Base-by-base conservation (phyloP, 805 yeast species). In the Debaryomyces prosopidis region DNA sequence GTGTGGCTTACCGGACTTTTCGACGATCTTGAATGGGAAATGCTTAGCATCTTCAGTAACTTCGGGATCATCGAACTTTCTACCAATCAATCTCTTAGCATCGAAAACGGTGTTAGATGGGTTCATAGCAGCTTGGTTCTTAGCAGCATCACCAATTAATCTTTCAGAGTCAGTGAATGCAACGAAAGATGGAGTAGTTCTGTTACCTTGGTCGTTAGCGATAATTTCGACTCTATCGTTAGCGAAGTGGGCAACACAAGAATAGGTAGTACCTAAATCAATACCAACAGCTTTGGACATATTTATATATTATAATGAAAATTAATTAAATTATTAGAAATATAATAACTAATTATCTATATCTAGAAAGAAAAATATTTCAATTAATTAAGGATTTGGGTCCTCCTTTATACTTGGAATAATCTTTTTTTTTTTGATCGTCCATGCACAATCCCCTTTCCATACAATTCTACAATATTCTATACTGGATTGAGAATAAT, bases 161-260 rank as follows among this genome's bases (percentile, higher is more conserved):
- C 97, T 84, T 79, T 90, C 97, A 45, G 87, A 81, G 57, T 87
- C 94, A 44, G 96, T 88, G 78, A 90, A 90, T 36, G 96, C 96
- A 46, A 91, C 97, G 68, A 86, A 91, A 27, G 97, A 91, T 47
- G 97, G 97, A 46, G 97, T 91, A 49, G 91, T 90, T 81, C 97
- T 89, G 82, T 90, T 90, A 84, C 97, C 97, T 79, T 90, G 97
- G 72, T 91, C 97, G 69, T 90, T 90, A 63, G 97, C 96, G 66
- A 90, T 87, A 71, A 90, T 91, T 75, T 91, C 97, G 43, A 91
- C 97, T 67, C 87, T 80, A 58, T 92, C 95, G 65, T 87, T 87
- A 61, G 89, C 79, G 79, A 89, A 89, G 66, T 89, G 95, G 60
- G 96, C 97, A 52, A 90, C 97, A 83, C 97, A 90, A 42, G 96